These are phyloP conservation scores for Talaromyces sp. DNA, from an alignment of 2,329 filamentous ascomycete species.

Conservation along the genomic window DNA sequence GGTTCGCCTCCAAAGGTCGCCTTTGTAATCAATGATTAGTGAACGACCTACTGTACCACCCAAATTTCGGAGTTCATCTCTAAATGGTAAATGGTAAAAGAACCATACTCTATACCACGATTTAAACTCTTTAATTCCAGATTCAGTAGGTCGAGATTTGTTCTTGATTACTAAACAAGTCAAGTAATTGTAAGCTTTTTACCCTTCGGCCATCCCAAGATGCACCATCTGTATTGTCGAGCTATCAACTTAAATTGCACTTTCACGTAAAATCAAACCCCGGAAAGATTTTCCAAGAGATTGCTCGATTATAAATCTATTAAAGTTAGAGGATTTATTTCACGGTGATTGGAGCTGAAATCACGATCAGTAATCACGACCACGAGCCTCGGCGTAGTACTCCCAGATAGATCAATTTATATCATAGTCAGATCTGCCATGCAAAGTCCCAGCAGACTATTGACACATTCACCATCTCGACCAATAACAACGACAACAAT, in stretches of 20 bases:
- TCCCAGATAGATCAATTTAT: background rate
- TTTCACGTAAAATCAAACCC: background rate
- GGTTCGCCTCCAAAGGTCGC: background rate
- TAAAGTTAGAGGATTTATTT: background rate
- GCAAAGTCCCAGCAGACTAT: background rate
- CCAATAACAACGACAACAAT: background rate
- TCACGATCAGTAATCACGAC: background rate
- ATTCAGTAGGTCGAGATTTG: background rate
- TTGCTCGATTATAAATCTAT: background rate
- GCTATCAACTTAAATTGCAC: background rate
- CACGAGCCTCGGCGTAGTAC: background rate
- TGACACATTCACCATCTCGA: background rate
- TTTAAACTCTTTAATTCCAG: background rate
- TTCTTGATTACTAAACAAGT: constrained; percentile 3
- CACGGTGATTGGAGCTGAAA: background rate
- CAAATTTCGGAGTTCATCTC: background rate
- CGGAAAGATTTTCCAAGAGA: background rate
- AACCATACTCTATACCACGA: background rate
- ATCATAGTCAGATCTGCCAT: background rate
- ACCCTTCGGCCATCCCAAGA: background rate
- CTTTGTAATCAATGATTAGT: background rate
- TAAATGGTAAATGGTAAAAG: background rate
- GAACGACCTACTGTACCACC: background rate
- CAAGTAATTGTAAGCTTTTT: background rate
- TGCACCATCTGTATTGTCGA: background rate